Evolutionary conservation across 1,284 basidiomycete species (phyloP), one percentile per base, ranked within the genome.

Genomic region (Ustilago shanxiensis): DNA sequence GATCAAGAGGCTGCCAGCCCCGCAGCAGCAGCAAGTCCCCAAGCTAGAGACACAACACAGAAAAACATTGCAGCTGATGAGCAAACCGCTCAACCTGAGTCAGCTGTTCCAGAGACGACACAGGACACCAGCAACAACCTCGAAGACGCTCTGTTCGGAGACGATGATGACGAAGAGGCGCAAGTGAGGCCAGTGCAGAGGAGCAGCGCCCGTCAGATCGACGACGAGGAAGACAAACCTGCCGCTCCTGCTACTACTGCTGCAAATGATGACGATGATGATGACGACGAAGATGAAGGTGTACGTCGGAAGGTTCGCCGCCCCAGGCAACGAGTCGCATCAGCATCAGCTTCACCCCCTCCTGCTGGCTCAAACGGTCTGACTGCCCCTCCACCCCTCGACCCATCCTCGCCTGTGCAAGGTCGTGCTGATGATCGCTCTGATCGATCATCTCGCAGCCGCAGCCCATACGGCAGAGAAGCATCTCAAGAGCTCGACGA

Each of bases 101-200:
- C 54, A 14, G 29, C 62, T 33, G 53, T 39, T 1, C 26, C 58
- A 18, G 45, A 39, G 51, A 14, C 39, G 2, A 24, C 52, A 14
- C 35, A 41, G 44, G n/a, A 29, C n/a, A 44, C 61, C 6, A 51
- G 29, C 2, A 53, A 51, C 47, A 56, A 72, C 18, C 72, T 78
- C 16, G 71, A 71, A 44, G 76, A 82, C 37, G 60, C 72, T 28
- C 54, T 82, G 11, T 82, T 82, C 49, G 77, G 70, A 57, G 77
- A 78, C 28, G 72, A 79, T 26, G 75, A 77, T 20, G 72, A 77
- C 16, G 72, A 75, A 20, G 65, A 72, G 22, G 72, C 70, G 66
- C 66, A 57, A 24, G 54, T 71, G 0, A 64, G 64, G 39, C 50
- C 57, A 3, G 60, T 54, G 10, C 39, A 60, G 20, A 44, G 67